Percentiles rank a stretch among this genome's conserved stretches.
phyloP scores from a whole-genome alignment of 2,329 filamentous ascomycete species.

The Arthrobotrys sinensis region DNA sequence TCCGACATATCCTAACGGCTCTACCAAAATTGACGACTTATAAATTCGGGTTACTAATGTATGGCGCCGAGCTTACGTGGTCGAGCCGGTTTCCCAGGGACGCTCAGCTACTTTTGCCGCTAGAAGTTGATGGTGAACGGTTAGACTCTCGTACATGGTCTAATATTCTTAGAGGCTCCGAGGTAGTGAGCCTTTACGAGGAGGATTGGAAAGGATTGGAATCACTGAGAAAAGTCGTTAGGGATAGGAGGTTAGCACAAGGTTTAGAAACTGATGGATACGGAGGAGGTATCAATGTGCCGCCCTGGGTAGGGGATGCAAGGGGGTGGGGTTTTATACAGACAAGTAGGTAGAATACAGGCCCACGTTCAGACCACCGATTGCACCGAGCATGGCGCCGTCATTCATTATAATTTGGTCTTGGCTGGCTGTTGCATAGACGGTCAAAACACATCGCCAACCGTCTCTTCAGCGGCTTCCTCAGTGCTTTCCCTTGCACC shows the following conservation, averaged over 20 bases:
- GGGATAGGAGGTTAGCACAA: not conserved
- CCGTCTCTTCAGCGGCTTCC: conserved; percentile 1
- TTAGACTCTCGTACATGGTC: not conserved
- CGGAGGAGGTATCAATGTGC: not conserved
- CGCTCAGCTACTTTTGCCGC: not conserved
- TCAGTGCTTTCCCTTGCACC: conserved; percentile 19
- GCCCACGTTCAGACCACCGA: not conserved
- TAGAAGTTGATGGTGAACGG: not conserved
- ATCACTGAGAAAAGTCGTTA: not conserved
- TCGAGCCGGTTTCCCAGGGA: not conserved
- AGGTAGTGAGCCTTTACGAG: not conserved
- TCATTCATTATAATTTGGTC: not conserved
- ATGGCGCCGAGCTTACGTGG: not conserved
- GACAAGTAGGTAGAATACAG: not conserved
- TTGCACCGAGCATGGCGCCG: not conserved
- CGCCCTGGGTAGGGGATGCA: not conserved
- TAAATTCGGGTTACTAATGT: not conserved
- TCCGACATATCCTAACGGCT: not conserved
- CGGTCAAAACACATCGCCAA: conserved; percentile 23
- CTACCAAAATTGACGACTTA: not conserved
- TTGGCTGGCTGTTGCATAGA: not conserved
- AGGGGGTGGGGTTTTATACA: not conserved
- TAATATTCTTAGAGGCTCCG: not conserved
- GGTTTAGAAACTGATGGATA: not conserved
- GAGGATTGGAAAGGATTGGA: conserved; percentile 10